A percentile compares a stretch with the other conserved stretches of the same genome.
Evolutionary conservation across 1,139 yeast species (phyloP).

Genomic region (Yamadazyma kanchanaburiensis): DNA sequence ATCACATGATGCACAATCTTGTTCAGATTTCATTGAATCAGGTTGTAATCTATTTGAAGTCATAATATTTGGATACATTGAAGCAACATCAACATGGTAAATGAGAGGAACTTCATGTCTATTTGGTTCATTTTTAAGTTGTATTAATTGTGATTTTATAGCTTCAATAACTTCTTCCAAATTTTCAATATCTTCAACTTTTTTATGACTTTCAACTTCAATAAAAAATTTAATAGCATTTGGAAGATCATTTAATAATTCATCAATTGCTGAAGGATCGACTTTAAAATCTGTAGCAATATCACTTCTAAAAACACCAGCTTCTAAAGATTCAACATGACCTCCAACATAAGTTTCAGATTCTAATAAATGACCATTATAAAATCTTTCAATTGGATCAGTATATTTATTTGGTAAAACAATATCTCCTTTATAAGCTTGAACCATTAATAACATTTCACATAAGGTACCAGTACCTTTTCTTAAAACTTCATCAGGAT

Average conservation of each 20-base stretch:
- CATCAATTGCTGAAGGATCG: slow-evolving; percentile 82
- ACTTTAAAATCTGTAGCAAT: slow-evolving; percentile 70
- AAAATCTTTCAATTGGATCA: slow-evolving; percentile 90
- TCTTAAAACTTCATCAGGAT: slow-evolving; percentile 93
- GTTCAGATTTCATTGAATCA: slow-evolving; percentile 93
- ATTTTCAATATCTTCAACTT: slow-evolving; percentile 72
- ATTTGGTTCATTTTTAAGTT: slow-evolving; percentile 57
- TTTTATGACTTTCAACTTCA: slow-evolving; percentile 74
- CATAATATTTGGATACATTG: slow-evolving; percentile 99
- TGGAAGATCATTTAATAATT: slow-evolving; percentile 68
- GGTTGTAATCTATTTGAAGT: slow-evolving; percentile 96
- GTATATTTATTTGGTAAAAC: slow-evolving; percentile 88
- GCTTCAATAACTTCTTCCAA: slow-evolving; percentile 67
- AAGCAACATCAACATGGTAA: slow-evolving; percentile 98
- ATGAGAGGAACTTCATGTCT: slow-evolving; percentile 81
- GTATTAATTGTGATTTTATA: slow-evolving; percentile 53
- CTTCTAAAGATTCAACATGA: slow-evolving; percentile 95
- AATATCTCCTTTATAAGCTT: slow-evolving; percentile 78
- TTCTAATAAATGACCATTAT: slow-evolving; percentile 89
- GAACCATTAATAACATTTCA: slow-evolving; percentile 97
- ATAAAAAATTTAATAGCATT: slow-evolving; percentile 79
- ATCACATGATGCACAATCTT: slow-evolving; percentile 97
- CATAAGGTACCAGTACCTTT: slow-evolving; percentile 99
- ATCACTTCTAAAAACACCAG: slow-evolving; percentile 96
- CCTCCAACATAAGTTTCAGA: slow-evolving; percentile 99